A percentile compares a stretch with the other conserved stretches of the same genome.
These are phyloP conservation scores for Pseudogymnoascus sp. DNA, from an alignment of 2,329 filamentous ascomycete species.

Conservation along the genomic window DNA sequence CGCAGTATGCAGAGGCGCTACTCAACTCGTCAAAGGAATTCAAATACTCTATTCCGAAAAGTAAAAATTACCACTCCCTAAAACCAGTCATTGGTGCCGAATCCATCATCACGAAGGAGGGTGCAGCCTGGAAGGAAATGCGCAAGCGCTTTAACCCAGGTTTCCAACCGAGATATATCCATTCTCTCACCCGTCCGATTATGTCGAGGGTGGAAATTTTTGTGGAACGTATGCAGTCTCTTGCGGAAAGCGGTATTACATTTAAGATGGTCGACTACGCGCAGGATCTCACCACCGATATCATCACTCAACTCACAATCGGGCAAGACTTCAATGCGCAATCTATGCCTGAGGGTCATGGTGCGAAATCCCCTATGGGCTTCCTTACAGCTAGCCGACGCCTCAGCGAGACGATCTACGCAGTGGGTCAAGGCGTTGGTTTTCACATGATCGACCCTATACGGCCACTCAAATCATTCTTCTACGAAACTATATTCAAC, in stretches of 20 bases:
- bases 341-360: slow-evolving; percentile 12
- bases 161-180: slow-evolving; percentile 13
- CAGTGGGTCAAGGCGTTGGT: slow-evolving; percentile 12
- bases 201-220: slow-evolving; percentile 18
- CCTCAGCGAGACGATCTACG: slow-evolving; percentile 11
- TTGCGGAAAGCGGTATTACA: slow-evolving; percentile 10
- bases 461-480: slow-evolving; percentile 16
- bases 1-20: neutral
- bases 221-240: slow-evolving; percentile 2
- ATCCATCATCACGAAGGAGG: slow-evolving; percentile 9
- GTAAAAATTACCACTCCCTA: neutral
- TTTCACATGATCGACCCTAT: slow-evolving; percentile 16
- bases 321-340: slow-evolving; percentile 17
- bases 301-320: slow-evolving; percentile 16
- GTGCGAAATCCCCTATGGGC: neutral
- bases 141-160: slow-evolving; percentile 23
- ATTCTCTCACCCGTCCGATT: slow-evolving; percentile 17
- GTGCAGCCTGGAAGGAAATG: slow-evolving; percentile 20
- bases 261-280: slow-evolving; percentile 12
- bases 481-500: slow-evolving; percentile 20
- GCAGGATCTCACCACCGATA: slow-evolving; percentile 15
- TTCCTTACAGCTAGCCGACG: slow-evolving; percentile 13
- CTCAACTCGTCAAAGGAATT: neutral
- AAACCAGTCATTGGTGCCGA: neutral
- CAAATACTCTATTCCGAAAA: neutral